Conservation (phyloP, 495 filamentous ascomycete species). For the Coniosporium apollinis region DNA sequence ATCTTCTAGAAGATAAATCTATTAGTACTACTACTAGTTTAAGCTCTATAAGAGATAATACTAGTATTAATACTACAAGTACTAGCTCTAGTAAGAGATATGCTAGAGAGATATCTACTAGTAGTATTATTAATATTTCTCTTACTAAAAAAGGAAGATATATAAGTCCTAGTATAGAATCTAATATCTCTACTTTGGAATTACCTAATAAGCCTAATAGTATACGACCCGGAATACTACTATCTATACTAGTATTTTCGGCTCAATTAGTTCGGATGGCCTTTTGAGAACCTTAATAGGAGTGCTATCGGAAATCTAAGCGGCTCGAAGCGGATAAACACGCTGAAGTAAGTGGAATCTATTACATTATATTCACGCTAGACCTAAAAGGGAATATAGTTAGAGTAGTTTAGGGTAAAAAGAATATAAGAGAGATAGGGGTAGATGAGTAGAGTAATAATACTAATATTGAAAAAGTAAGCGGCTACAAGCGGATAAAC, state of each 20-base stretch:
- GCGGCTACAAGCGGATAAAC: neutral
- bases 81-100: slow-evolving; percentile 1
- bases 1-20: neutral
- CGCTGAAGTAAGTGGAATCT: neutral
- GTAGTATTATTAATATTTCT: neutral
- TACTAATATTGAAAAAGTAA: neutral
- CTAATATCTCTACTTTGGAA: no score
- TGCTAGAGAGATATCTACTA: no score
- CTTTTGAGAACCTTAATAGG: neutral
- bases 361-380: neutral
- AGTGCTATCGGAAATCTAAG: neutral
- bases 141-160: neutral
- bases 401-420: neutral
- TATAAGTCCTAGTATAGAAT: neutral
- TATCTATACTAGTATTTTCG: neutral
- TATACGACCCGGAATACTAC: neutral
- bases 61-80: neutral
- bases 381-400: neutral
- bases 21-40: neutral
- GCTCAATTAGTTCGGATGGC: neutral
- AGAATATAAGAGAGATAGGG: neutral
- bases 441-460: neutral
- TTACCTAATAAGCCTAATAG: no score
- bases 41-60: neutral
- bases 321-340: neutral